Evolutionary conservation across 345 rosid species (phyloP), one percentile per base, ranked within the genome.

Genomic region (Boechera retrofracta): DNA sequence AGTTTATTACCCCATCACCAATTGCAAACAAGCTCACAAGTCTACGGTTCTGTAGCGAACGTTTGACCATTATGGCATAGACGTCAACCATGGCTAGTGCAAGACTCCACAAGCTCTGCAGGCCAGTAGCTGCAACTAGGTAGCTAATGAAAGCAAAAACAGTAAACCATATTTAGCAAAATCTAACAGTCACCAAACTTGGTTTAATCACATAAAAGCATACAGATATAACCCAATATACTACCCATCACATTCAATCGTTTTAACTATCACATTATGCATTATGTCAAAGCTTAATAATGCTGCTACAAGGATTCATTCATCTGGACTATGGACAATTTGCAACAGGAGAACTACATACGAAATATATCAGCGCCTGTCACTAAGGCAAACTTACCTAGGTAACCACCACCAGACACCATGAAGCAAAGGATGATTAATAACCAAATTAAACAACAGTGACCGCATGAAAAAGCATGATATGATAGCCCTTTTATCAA

Each of bases 101-200:
- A 55, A 91, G 80, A 83, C 97, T 91, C 98, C 97, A 93, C 71
- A 89, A 76, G 66, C 88, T 79, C 85, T 93, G 98, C 72, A 91
- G 78, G 60, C 91, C 82, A 79, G 85, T 83, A 64, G 98, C 94
- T 35, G 88, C 83, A 51, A 91, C 92, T 10, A 91, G 84, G 85
- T 87, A 88, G 78, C 97, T 91, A 88, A 88, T 64, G 6, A 5
- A 21, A 68, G 26, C 71, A 79, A 38, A 79, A 10, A 73, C 28
- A 78, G 5, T 53, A 60, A 67, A 67, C 45, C 18, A 60, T 60
- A 10, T 67, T 72, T 11, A 64, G 64, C 28, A 33, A 51, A 65
- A 38, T 5, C 11, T 15, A 28, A 4, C 3, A 64, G 29, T 31
- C 54, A 71, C 24, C 48, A 31, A 47, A 48, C 35, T 47, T 26